phyloP scores from a whole-genome alignment of 768 basidiomycete genomes.

The Naematelia encephala region DNA sequence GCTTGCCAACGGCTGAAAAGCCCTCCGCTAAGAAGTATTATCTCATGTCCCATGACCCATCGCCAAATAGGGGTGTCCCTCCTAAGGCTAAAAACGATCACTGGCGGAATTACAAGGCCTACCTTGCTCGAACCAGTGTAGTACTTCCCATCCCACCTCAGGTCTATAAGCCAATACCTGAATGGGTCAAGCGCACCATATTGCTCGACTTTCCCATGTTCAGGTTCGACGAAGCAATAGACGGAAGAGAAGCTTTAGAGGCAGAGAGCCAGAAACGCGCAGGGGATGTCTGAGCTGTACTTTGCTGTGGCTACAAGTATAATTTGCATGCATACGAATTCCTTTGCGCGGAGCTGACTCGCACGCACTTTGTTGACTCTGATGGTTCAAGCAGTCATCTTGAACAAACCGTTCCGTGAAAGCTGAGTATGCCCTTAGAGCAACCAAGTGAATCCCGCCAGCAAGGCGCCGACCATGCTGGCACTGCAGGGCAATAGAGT shows the following conservation, averaged over 20 bases:
- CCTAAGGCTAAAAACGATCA: conserved; percentile 15
- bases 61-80: background rate
- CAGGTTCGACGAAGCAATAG: conserved; percentile 58
- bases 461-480: too few relatives aligned
- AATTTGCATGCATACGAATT: too few relatives aligned
- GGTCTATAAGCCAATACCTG: conserved; percentile 59
- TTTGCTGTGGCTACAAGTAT: too few relatives aligned
- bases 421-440: too few relatives aligned
- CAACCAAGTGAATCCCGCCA: too few relatives aligned
- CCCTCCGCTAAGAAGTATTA: conserved; percentile 63
- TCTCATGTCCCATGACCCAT: conserved; percentile 54
- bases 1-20: conserved; percentile 68
- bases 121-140: conserved; percentile 61
- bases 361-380: too few relatives aligned
- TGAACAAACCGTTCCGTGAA: too few relatives aligned
- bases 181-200: conserved; percentile 58
- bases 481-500: too few relatives aligned
- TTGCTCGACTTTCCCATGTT: conserved; percentile 66
- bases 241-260: conserved; percentile 55
- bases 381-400: too few relatives aligned
- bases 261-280: conserved; percentile 27
- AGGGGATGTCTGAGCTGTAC: too few relatives aligned
- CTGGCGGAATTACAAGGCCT: conserved; percentile 56
- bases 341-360: too few relatives aligned
- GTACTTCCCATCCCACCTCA: conserved; percentile 62